A percentile compares a stretch with the other conserved stretches of the same genome.
phyloP scores from a whole-genome alignment of 768 basidiomycete species.

The Hysterangium stoloniferum region DNA sequence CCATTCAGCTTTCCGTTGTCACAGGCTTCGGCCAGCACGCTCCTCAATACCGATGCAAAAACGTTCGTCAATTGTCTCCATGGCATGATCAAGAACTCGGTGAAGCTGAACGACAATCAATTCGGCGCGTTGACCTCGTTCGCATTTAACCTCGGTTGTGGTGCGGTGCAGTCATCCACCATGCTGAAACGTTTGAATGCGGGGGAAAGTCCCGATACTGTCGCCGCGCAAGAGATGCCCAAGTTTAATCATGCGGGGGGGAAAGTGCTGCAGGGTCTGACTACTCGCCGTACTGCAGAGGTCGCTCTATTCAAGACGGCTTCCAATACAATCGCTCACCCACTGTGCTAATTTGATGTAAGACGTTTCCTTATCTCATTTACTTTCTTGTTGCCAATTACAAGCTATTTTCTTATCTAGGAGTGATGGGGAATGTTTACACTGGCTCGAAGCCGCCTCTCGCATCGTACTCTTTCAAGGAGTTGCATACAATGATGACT shows the following conservation, averaged over 20 bases:
- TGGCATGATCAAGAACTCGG: neutral
- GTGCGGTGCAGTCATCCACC: neutral
- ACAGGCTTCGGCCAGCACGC: neutral
- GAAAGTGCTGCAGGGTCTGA: neutral
- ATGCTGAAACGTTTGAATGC: neutral
- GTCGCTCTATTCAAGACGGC: neutral
- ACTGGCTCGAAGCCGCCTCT: no score
- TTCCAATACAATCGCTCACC: no score
- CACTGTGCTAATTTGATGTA: no score
- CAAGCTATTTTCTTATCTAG: no score
- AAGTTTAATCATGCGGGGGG: neutral
- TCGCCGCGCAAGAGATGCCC: neutral
- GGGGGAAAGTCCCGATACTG: neutral
- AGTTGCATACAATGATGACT: no score
- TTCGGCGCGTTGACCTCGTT: neutral
- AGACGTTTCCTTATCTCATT: no score
- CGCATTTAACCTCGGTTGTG: neutral
- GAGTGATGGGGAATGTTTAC: no score
- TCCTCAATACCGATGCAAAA: neutral
- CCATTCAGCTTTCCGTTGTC: neutral
- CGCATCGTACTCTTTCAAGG: no score
- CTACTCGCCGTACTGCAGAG: neutral
- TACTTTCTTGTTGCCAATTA: no score
- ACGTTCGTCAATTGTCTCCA: neutral
- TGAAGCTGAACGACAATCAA: neutral